These are phyloP conservation scores for Claviceps cyperi DNA, from an alignment of 2,329 filamentous ascomycete genomes.

Conservation along the genomic window DNA sequence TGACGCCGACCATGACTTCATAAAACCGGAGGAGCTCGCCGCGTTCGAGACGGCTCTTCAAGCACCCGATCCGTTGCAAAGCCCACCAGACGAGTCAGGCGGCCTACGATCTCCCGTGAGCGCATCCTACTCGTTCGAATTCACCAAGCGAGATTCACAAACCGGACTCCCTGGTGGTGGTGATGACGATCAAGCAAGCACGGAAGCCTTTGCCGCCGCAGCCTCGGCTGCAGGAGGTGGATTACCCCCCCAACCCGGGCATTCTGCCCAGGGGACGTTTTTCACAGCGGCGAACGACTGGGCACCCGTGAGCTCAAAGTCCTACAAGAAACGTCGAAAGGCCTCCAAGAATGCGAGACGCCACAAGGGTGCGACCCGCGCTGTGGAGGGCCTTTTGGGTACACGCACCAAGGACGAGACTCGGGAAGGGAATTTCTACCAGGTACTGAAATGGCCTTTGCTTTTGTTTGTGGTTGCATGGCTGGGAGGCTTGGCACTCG, in stretches of 20 bases:
- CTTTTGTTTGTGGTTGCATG: constrained; percentile 66
- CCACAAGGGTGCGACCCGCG: constrained; percentile 23
- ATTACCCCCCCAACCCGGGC: constrained; percentile 9
- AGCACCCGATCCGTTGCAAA: constrained; percentile 63
- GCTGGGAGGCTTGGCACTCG: constrained; percentile 55
- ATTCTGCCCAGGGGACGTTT: constrained; percentile 35
- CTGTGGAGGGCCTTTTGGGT: constrained; percentile 28
- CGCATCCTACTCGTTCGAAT: constrained; percentile 22
- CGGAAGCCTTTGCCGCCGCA: constrained; percentile 22
- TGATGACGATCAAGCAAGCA: constrained; percentile 19
- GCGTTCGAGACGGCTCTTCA: constrained; percentile 70
- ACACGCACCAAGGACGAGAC: constrained; percentile 75
- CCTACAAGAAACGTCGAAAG: constrained; percentile 28
- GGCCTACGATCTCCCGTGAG: constrained; percentile 28
- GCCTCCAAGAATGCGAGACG: constrained; percentile 17
- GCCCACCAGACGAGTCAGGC: constrained; percentile 36
- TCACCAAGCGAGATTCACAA: constrained; percentile 28
- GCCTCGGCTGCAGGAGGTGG: constrained; percentile 26
- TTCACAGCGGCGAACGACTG: constrained; percentile 92
- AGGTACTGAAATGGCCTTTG: constrained; percentile 81
- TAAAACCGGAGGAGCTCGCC: constrained; percentile 54
- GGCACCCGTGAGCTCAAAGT: constrained; percentile 69
- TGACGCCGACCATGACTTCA: constrained; percentile 68
- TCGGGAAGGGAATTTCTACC: constrained; percentile 82
- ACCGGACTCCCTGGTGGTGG: constrained; percentile 15